Evolutionary conservation across 163 green algal species (phyloP).

Genomic region (Prototheca wickerhamii): DNA sequence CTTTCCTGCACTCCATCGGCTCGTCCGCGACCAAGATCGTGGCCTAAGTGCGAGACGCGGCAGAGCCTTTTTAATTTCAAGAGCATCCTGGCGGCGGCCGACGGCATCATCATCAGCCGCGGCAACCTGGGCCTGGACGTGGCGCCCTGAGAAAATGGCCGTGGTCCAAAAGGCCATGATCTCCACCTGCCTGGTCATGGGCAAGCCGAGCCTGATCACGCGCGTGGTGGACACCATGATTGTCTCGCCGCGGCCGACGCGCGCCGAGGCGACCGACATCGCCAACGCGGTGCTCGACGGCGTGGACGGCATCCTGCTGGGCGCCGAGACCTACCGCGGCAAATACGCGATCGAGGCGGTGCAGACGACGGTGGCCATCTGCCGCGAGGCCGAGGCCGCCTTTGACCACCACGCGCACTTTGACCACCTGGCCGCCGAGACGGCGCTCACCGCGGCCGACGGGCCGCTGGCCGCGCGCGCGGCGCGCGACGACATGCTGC

Average conservation of each 20-base stretch:
- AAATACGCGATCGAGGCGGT: constrained; percentile 63
- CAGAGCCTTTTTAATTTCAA: constrained; percentile 70
- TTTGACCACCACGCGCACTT: constrained; percentile 83
- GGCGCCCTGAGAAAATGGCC: constrained; percentile 23
- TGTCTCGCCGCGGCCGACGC: constrained; percentile 36
- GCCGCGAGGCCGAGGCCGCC: constrained; percentile 53
- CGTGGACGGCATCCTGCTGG: constrained; percentile 71
- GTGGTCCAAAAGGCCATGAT: constrained; percentile 32
- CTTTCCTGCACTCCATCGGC: constrained; percentile 63
- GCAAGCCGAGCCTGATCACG: constrained; percentile 77
- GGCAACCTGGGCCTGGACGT: constrained; percentile 85
- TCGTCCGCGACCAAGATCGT: constrained; percentile 56
- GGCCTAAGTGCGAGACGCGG: constrained; percentile 66
- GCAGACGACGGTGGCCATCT: constrained; percentile 59
- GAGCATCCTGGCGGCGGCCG: constrained; percentile 59
- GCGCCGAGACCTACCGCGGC: constrained; percentile 65
- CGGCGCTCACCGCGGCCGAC: not conserved
- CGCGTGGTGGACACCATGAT: constrained; percentile 78
- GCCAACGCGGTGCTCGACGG: constrained; percentile 87
- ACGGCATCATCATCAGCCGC: constrained; percentile 72
- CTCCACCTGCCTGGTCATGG: constrained; percentile 51
- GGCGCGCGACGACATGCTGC: not conserved
- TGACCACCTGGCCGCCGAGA: constrained; percentile 42
- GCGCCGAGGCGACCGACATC: constrained; percentile 78
- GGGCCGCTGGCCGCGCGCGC: not conserved